Percentiles rank a stretch among this genome's conserved stretches.
These are phyloP conservation scores for Graphiopsis chlorocephala DNA, from an alignment of 2,329 filamentous ascomycete species.

Conservation along the genomic window DNA sequence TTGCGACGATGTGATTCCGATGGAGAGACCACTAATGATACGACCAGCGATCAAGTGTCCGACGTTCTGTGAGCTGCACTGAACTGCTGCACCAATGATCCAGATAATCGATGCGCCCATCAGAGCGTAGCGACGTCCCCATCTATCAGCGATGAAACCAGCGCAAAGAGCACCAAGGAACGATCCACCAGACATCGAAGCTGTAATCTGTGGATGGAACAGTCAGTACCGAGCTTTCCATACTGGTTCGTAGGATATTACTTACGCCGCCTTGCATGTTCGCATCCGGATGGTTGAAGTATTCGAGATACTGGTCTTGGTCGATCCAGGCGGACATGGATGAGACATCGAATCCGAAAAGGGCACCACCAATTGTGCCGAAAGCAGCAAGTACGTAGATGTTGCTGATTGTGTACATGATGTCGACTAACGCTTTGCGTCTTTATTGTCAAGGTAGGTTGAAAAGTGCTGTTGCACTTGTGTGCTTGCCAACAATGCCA, in stretches of 20 bases:
- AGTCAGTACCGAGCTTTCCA: not conserved
- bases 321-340: slow-evolving; percentile 63
- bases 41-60: slow-evolving; percentile 69
- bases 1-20: slow-evolving; percentile 68
- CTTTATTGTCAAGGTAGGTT: not conserved
- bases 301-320: slow-evolving; percentile 58
- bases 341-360: slow-evolving; percentile 78
- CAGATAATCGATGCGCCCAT: slow-evolving; percentile 44
- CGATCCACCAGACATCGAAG: slow-evolving; percentile 69
- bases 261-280: slow-evolving; percentile 56
- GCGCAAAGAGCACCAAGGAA: slow-evolving; percentile 61
- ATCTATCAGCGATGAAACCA: slow-evolving; percentile 55
- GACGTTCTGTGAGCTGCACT: slow-evolving; percentile 61
- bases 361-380: slow-evolving; percentile 61
- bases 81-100: slow-evolving; percentile 58
- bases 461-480: not conserved
- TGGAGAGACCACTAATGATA: slow-evolving; percentile 66
- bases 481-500: not conserved
- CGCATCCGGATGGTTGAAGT: slow-evolving; percentile 58
- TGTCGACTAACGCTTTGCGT: not conserved
- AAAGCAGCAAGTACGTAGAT: slow-evolving; percentile 59
- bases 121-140: slow-evolving; percentile 54
- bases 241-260: not conserved
- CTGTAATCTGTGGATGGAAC: slow-evolving; percentile 52
- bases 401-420: slow-evolving; percentile 46